phyloP scores from a whole-genome alignment of 2,329 filamentous ascomycete species.

The Biscogniauxia marginata region DNA sequence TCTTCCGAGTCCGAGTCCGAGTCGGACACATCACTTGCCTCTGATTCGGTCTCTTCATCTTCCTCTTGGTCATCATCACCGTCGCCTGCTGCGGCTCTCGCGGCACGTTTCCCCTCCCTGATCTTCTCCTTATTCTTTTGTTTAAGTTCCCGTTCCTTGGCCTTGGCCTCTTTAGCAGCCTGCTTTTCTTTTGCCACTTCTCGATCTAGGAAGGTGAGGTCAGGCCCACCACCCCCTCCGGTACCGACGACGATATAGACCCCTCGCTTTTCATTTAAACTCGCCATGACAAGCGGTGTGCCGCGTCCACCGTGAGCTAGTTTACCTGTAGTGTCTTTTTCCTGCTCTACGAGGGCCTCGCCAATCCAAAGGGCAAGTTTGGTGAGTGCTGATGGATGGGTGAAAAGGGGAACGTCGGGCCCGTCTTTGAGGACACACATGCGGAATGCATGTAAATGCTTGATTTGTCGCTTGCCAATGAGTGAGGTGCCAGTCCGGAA shows the following conservation, averaged over 20 bases:
- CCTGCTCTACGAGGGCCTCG: conserved; percentile 87
- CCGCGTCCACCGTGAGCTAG: conserved; percentile 67
- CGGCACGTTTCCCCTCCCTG: conserved; percentile 61
- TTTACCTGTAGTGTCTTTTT: conserved; percentile 71
- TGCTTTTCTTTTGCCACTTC: conserved; percentile 63
- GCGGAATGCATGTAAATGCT: conserved; percentile 86
- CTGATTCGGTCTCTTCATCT: conserved; percentile 47
- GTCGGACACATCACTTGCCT: conserved; percentile 50
- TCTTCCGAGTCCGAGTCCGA: conserved; percentile 45
- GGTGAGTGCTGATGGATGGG: conserved; percentile 86
- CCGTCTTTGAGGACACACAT: conserved; percentile 96
- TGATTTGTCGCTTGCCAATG: conserved; percentile 91
- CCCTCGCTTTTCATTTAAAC: conserved; percentile 80
- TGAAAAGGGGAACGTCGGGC: conserved; percentile 87
- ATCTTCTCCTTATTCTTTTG: conserved; percentile 56
- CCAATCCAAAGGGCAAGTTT: conserved; percentile 94
- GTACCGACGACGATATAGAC: conserved; percentile 93
- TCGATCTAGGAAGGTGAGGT: conserved; percentile 66
- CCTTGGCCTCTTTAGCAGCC: conserved; percentile 62
- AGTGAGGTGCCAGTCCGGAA: conserved; percentile 88
- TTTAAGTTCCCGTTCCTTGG: conserved; percentile 59
- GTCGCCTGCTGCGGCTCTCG: conserved; percentile 49
- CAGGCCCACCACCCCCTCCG: conserved; percentile 78
- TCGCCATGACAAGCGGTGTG: conserved; percentile 85
- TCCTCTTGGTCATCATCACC: conserved; percentile 52